Conservation (phyloP, 1,139 yeast genomes). For the Suhomyces terraborum region DNA sequence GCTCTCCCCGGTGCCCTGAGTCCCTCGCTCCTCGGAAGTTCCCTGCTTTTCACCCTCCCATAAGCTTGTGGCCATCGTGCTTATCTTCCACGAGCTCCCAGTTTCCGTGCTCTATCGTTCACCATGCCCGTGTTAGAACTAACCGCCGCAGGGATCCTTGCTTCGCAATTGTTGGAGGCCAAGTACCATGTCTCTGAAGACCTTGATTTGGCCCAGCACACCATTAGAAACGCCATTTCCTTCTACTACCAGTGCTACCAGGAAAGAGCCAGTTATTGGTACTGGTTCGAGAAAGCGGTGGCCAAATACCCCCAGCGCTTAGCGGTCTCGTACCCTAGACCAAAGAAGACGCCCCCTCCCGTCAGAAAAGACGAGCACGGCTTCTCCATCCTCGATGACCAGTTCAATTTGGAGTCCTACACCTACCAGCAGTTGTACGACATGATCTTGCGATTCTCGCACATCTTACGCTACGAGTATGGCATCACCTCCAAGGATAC, state of each 20-base stretch:
- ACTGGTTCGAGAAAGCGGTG: slow-evolving; percentile 58
- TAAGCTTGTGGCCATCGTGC: too few species aligned
- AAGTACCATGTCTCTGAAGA: slow-evolving; percentile 59
- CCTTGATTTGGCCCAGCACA: slow-evolving; percentile 46
- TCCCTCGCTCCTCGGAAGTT: too few species aligned
- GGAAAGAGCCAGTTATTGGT: slow-evolving; percentile 66
- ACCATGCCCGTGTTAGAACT: slow-evolving; percentile 42
- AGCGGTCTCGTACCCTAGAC: slow-evolving; percentile 68
- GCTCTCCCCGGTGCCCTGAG: too few species aligned
- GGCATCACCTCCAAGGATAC: slow-evolving; percentile 67
- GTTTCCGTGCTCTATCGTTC: too few species aligned
- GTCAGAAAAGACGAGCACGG: slow-evolving; percentile 34
- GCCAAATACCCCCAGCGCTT: slow-evolving; percentile 49
- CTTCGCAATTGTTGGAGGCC: slow-evolving; percentile 50
- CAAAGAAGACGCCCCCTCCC: slow-evolving; percentile 39
- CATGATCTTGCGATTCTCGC: slow-evolving; percentile 64
- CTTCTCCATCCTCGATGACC: slow-evolving; percentile 47
- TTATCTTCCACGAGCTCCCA: too few species aligned
- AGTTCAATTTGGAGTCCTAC: slow-evolving; percentile 60
- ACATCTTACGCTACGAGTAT: slow-evolving; percentile 62
- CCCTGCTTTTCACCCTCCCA: too few species aligned
- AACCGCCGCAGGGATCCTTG: slow-evolving; percentile 48
- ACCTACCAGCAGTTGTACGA: slow-evolving; percentile 72
- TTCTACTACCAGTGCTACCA: slow-evolving; percentile 45
- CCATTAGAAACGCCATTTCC: slow-evolving; percentile 41